These are phyloP conservation scores for Eutypella sp. DNA, from an alignment of 2,329 filamentous ascomycete genomes.

Conservation along the genomic window DNA sequence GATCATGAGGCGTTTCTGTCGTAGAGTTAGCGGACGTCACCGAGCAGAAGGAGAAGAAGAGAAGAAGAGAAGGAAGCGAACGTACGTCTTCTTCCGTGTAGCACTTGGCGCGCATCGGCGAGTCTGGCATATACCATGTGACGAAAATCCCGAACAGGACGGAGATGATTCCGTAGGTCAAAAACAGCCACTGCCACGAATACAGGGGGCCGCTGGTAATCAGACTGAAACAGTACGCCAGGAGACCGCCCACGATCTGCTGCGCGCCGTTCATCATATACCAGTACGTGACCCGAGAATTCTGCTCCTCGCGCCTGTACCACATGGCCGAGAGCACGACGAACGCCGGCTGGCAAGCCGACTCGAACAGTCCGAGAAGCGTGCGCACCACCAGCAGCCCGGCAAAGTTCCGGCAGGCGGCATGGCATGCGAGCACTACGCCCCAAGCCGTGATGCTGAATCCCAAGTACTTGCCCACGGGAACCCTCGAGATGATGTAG, in stretches of 20 bases:
- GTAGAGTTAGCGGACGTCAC: neutral
- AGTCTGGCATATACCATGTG: conserved; percentile 60
- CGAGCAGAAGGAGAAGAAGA: neutral
- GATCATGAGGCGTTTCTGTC: conserved; percentile 53
- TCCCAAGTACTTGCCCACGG: conserved; percentile 62
- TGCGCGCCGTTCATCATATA: conserved; percentile 75
- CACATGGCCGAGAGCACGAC: conserved; percentile 64
- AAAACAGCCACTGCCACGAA: conserved; percentile 66
- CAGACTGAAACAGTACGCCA: conserved; percentile 59
- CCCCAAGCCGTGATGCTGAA: conserved; percentile 64
- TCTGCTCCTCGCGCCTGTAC: conserved; percentile 67
- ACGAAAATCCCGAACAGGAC: conserved; percentile 63
- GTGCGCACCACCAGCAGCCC: conserved; percentile 57
- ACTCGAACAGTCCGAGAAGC: conserved; percentile 66
- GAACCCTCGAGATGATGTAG: conserved; percentile 57
- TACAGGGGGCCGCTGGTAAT: conserved; percentile 49
- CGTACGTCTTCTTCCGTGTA: conserved; percentile 53
- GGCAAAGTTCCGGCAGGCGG: conserved; percentile 55
- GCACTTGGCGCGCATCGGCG: conserved; percentile 66
- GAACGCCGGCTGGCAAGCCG: conserved; percentile 64
- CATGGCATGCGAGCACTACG: conserved; percentile 52
- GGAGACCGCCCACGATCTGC: conserved; percentile 66
- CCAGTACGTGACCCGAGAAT: conserved; percentile 64
- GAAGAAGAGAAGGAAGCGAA: neutral
- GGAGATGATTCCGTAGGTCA: conserved; percentile 59